These are phyloP conservation scores for Tetragonia tetragonoides DNA, from an alignment of 148 eudicot species.

Conservation along the genomic window DNA sequence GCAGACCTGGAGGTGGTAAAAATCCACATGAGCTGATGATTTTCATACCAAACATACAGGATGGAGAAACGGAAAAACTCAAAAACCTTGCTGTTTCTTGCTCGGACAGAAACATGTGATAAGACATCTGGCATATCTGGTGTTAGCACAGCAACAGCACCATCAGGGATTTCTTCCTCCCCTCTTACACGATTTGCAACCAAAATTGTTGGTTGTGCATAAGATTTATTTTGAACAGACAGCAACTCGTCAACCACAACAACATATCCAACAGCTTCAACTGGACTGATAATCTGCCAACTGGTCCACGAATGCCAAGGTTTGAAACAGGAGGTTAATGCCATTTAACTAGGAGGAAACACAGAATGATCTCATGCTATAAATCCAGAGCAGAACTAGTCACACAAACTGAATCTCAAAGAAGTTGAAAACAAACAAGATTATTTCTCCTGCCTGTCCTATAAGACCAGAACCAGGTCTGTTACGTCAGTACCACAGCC, in stretches of 20 bases:
- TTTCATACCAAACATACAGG: background rate
- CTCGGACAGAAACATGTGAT: constrained; percentile 98
- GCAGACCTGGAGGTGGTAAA: constrained; percentile 58
- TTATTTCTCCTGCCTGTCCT: background rate
- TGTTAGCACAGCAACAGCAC: constrained; percentile 89
- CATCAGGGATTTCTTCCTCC: constrained; percentile 99
- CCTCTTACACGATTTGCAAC: constrained; percentile 92
- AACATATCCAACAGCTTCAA: constrained; percentile 87
- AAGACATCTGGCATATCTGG: constrained; percentile 99
- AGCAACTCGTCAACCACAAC: constrained; percentile 91
- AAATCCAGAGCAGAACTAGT: background rate
- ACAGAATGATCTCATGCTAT: background rate
- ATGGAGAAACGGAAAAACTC: background rate
- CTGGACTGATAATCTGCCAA: constrained; percentile 99
- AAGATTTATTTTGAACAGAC: constrained; percentile 79
- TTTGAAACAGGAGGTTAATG: constrained; percentile 19
- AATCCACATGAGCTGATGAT: background rate
- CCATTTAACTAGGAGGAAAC: constrained; percentile 4
- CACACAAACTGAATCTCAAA: background rate
- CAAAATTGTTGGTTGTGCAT: constrained; percentile 79
- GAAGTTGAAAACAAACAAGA: background rate
- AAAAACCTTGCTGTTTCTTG: constrained; percentile 89
- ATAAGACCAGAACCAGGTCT: background rate
- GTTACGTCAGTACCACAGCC: background rate
- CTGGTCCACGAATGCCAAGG: constrained; percentile 39